phyloP scores from a whole-genome alignment of 257 asterid species.

The Solanum phureja region DNA sequence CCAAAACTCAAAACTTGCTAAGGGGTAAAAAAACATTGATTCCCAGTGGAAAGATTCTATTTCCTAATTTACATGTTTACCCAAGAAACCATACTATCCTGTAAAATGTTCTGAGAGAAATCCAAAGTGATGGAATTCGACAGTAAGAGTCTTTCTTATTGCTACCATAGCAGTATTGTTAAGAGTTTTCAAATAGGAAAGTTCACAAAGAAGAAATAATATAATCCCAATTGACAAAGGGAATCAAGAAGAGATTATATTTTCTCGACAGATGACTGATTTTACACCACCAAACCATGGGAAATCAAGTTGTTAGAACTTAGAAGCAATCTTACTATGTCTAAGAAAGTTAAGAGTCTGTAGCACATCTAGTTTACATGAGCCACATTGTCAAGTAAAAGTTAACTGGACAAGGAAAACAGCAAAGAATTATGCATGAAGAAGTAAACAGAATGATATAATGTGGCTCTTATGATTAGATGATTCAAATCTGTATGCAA shows the following conservation, averaged over 20 bases:
- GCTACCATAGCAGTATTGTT: not conserved
- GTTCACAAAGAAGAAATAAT: not conserved
- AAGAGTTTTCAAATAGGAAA: not conserved
- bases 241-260: not conserved
- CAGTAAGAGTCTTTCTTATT: not conserved
- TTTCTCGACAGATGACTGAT: not conserved
- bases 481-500: not conserved
- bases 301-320: not conserved
- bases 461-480: not conserved
- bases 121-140: not conserved
- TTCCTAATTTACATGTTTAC: not conserved
- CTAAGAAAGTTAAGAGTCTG: not conserved
- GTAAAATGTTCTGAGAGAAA: not conserved
- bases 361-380: not conserved
- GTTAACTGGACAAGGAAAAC: not conserved
- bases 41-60: not conserved
- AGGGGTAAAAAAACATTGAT: not conserved
- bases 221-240: not conserved
- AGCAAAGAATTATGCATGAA: not conserved
- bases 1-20: not conserved
- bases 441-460: not conserved
- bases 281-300: not conserved
- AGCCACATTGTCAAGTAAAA: not conserved
- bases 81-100: not conserved
- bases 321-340: not conserved